Evolutionary conservation across 768 basidiomycete genomes (phyloP), one percentile per base, ranked within the genome.

Genomic region (Leucogyrophana mollusca): DNA sequence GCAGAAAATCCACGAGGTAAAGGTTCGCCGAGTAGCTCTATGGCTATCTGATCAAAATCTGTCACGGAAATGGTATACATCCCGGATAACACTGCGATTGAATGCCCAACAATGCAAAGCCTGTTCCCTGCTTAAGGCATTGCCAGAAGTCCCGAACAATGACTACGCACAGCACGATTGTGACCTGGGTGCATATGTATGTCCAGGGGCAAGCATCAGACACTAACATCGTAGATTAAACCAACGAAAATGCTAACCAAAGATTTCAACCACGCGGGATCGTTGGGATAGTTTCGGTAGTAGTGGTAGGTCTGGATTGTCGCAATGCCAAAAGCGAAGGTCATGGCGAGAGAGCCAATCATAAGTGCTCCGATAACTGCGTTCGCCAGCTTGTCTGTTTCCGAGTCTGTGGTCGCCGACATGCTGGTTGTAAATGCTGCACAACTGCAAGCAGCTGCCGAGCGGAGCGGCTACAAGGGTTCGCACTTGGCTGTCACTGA

Each of bases 221-320:
- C n/a, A n/a, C n/a, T n/a, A n/a, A n/a, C n/a, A 54, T 52, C 57
- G 24, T 8, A 11, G 16, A 22, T 18, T 34, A 17, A 16, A 23
- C 9, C 16, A 35, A 30, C 46, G 34, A 27, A 10, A 34, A 13
- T 18, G 52, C 60, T 38, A 16, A 60, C 61, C 24, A 57, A 40
- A 7, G 37, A 5, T 35, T 56, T 61, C 18, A 60, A 22, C 22
- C 52, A 49, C 43, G 36, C 22, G 9, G 50, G 53, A 34, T 61
- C 60, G 9, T 54, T 55, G 4, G 59, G 49, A 32, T 52, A 60
- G 20, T 49, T 50, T 14, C 22, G 25, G 17, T 54, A 49, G 42
- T 60, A 64, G 13, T 52, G 34, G 40, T 60, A 60, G 3, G 48
- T 52, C 36, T 64, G 62, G 9, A 50, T 52, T 2, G 57, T 62